Conservation (phyloP, 345 rosid species). For the Heritiera littoralis region DNA sequence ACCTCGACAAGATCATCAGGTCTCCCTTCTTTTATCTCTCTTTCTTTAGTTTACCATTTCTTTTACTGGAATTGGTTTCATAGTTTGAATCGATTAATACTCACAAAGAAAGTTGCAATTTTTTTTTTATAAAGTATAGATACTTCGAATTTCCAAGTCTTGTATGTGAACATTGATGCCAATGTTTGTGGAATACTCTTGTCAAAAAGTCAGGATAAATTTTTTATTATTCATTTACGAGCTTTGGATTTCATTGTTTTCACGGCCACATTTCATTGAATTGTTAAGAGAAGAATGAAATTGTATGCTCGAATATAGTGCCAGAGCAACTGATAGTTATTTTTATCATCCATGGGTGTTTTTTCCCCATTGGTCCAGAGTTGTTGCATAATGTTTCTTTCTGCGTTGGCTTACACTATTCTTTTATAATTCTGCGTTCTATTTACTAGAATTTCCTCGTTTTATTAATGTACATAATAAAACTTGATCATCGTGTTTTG, state of each 20-base stretch:
- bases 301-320: not conserved
- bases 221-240: not conserved
- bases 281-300: not conserved
- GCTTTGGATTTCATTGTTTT: not conserved
- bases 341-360: not conserved
- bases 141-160: not conserved
- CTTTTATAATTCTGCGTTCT: too few species aligned
- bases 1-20: slow-evolving; percentile 90
- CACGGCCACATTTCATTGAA: not conserved
- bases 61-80: not conserved
- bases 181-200: not conserved
- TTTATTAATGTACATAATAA: not conserved
- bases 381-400: too few species aligned
- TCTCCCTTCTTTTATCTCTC: not conserved
- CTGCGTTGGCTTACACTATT: too few species aligned
- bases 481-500: slow-evolving; percentile 2
- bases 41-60: not conserved
- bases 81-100: not conserved
- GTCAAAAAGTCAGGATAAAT: not conserved
- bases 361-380: not conserved
- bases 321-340: not conserved
- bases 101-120: not conserved
- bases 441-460: too few species aligned
- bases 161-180: not conserved
- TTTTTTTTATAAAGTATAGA: not conserved